Base-by-base conservation (phyloP, 768 basidiomycete genomes). In the Pleurotus pulmonarius region DNA sequence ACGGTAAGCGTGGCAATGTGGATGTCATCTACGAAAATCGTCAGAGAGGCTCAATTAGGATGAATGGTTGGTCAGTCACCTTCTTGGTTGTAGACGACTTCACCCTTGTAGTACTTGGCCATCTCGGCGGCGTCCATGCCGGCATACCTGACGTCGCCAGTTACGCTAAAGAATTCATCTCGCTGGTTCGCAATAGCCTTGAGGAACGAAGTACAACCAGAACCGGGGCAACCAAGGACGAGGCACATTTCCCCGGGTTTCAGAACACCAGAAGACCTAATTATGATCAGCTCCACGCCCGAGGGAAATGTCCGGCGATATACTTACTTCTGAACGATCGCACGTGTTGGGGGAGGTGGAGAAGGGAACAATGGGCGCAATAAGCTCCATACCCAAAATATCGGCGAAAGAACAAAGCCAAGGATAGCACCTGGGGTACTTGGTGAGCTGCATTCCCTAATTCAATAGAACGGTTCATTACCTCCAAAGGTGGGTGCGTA, bases 161-260 rank as follows among this genome's bases (percentile, higher is more conserved):
- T 66, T 48, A 94, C 82, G 3, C 63, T 72, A 1, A 82, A 76
- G 65, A 82, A 94, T 11, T 81, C 87, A 6, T 73, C 75, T 3
- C 90, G 79, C 58, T 86, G 79, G 66, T 94, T 93, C 16, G 94
- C 82, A 58, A 96, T 86, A 0, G 85, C 70, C 70, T 92, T 93
- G 18, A 96, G 77, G 73, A 96, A 93, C 0, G 94, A 90, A 0
- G 87, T 83, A 66, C 94, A 95, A 34, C 93, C 93, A 4, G 90
- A 80, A 1, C 88, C 89, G 3, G 92, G 92, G 55, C 90, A 86
- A 16, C 92, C 92, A 11, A 90, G 75, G 18, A 90, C 90, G 5
- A 93, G 79, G 64, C 90, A 87, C 92, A 94, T 94, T 75, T 94
- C 87, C 15, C 91, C 86, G 0, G 89, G 82, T 59, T 88, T 85